These are phyloP conservation scores for Phytophthora syringae DNA, from an alignment of 352 stramenopile species.

Conservation along the genomic window DNA sequence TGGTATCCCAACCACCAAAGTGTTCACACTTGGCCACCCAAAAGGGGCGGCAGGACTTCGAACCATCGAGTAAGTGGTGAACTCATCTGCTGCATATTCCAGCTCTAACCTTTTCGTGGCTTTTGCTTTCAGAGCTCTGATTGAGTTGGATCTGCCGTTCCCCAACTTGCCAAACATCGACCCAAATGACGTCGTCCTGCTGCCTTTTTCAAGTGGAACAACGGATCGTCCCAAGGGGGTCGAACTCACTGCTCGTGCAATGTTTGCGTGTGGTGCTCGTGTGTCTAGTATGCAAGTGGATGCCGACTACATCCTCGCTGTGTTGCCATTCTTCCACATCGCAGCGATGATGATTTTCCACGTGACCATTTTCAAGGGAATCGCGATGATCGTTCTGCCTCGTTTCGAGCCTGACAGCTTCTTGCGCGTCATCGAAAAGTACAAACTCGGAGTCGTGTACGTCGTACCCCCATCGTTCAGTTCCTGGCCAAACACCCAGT, in stretches of 20 bases:
- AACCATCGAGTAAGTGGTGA: constrained; percentile 37
- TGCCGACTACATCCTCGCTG: constrained; percentile 41
- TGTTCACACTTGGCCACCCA: constrained; percentile 29
- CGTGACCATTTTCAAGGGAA: constrained; percentile 77
- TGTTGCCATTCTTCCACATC: constrained; percentile 97
- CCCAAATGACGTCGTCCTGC: constrained; percentile 22
- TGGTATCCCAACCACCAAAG: constrained; percentile 8
- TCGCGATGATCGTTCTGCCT: constrained; percentile 84
- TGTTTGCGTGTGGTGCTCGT: constrained; percentile 78
- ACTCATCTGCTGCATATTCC: background rate
- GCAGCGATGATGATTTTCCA: constrained; percentile 90
- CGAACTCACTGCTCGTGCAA: constrained; percentile 85
- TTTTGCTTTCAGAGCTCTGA: constrained; percentile 12
- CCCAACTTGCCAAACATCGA: constrained; percentile 25
- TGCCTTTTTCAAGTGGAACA: constrained; percentile 95
- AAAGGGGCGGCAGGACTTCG: too few relatives aligned
- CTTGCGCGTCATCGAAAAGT: constrained; percentile 74
- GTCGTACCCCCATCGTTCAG: constrained; percentile 86
- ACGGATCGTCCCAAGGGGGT: constrained; percentile 88
- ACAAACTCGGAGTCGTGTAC: constrained; percentile 57
- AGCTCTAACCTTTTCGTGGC: background rate
- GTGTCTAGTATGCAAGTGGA: constrained; percentile 54
- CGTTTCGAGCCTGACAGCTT: constrained; percentile 92
- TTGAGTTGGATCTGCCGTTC: constrained; percentile 26
- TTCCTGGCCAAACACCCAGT: constrained; percentile 84